Percentiles rank a stretch among this genome's conserved stretches.
These are phyloP conservation scores for Corymbia calophylla DNA, from an alignment of 441 rosid genomes.

Conservation along the genomic window DNA sequence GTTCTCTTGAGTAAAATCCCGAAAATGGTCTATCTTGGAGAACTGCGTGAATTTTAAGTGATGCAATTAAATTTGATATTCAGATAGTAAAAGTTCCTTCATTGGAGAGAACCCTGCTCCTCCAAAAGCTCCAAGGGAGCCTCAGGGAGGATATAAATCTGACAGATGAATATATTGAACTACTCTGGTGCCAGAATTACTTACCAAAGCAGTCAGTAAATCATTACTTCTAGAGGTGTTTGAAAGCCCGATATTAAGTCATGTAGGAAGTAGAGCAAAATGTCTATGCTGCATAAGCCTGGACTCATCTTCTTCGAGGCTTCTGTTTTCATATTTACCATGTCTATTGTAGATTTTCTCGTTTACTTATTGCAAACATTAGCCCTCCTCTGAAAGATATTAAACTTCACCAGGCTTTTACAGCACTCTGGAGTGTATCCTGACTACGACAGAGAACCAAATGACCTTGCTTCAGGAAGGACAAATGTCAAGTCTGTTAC, in stretches of 20 bases:
- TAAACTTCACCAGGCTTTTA: slow-evolving; percentile 33
- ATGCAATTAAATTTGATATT: background rate
- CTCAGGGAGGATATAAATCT: fast-evolving
- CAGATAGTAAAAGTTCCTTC: background rate
- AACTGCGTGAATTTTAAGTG: background rate
- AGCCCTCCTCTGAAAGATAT: background rate
- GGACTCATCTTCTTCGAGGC: background rate
- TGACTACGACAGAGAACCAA: slow-evolving; percentile 59
- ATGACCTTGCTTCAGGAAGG: slow-evolving; percentile 62
- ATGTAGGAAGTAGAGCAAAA: background rate
- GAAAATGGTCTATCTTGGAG: background rate
- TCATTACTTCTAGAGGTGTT: background rate
- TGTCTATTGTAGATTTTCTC: background rate
- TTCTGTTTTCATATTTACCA: fast-evolving
- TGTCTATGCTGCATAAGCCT: background rate
- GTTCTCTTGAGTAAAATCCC: background rate
- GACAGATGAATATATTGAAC: background rate
- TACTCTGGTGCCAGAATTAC: background rate
- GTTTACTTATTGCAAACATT: background rate
- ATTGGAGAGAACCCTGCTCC: background rate
- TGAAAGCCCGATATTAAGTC: fast-evolving
- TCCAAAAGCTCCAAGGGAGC: background rate
- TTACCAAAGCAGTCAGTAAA: background rate
- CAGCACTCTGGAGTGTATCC: slow-evolving; percentile 85
- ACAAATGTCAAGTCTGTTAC: slow-evolving; percentile 65